Evolutionary conservation across 352 stramenopile species (phyloP).

Genomic region (Globisporangium solare): DNA sequence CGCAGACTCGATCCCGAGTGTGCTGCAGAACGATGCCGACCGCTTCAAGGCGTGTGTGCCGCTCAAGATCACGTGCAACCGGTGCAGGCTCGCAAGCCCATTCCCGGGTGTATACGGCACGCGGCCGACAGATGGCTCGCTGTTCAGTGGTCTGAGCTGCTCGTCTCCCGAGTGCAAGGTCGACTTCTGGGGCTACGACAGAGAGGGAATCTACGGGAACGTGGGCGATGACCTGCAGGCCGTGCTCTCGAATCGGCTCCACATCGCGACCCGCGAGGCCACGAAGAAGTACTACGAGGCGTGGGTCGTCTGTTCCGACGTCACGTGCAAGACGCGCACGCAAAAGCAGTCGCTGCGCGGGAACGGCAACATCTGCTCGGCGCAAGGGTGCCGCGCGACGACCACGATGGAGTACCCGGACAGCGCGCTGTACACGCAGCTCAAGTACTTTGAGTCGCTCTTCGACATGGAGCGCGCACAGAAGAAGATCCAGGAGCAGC

Average conservation of each 20-base stretch:
- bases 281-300: slow-evolving; percentile 88
- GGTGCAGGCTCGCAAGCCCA: slow-evolving; percentile 53
- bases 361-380: slow-evolving; percentile 91
- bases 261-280: slow-evolving; percentile 72
- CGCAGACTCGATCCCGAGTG: slow-evolving; percentile 83
- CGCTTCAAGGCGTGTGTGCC: slow-evolving; percentile 85
- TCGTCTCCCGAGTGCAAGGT: slow-evolving; percentile 58
- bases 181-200: slow-evolving; percentile 81
- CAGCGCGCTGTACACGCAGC: slow-evolving; percentile 91
- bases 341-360: slow-evolving; percentile 93
- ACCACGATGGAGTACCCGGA: slow-evolving; percentile 89
- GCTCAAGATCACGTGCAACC: slow-evolving; percentile 69
- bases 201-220: slow-evolving; percentile 68
- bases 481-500: slow-evolving; percentile 74
- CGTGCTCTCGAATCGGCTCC: slow-evolving; percentile 80
- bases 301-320: slow-evolving; percentile 93
- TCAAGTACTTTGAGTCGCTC: slow-evolving; percentile 96
- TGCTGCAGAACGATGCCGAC: slow-evolving; percentile 84
- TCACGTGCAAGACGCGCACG: slow-evolving; percentile 92
- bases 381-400: slow-evolving; percentile 88
- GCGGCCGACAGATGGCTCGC: slow-evolving; percentile 22
- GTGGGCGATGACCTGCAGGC: slow-evolving; percentile 69
- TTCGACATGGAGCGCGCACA: slow-evolving; percentile 92
- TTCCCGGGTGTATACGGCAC: slow-evolving; percentile 76
- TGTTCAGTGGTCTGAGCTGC: slow-evolving; percentile 58